These are phyloP conservation scores for Diddensiella caesifluorescens DNA, from an alignment of 805 yeast genomes.

Conservation along the genomic window DNA sequence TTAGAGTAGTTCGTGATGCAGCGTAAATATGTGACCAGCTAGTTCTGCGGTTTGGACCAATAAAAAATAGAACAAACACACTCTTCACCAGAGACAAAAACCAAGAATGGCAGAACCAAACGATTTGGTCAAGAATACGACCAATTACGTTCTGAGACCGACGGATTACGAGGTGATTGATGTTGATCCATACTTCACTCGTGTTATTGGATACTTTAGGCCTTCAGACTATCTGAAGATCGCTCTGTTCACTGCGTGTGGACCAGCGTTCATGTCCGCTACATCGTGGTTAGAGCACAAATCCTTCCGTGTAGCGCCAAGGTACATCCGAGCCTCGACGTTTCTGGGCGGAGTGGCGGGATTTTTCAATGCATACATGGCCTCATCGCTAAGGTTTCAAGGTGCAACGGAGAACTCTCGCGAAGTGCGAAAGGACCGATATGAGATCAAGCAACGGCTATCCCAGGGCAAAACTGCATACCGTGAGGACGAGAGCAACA, in stretches of 20 bases:
- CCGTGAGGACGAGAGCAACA: conserved; percentile 45
- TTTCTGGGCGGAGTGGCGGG: conserved; percentile 68
- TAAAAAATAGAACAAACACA: too few relatives aligned
- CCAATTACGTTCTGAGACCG: conserved; percentile 19
- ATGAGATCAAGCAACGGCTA: conserved; percentile 61
- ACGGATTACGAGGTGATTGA: conserved; percentile 50
- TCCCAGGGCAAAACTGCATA: conserved; percentile 62
- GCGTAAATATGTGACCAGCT: too few relatives aligned
- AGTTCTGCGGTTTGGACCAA: too few relatives aligned
- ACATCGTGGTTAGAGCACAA: conserved; percentile 47
- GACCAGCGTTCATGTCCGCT: conserved; percentile 43
- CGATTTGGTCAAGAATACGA: too few relatives aligned
- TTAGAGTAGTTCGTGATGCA: too few relatives aligned
- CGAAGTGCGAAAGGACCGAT: conserved; percentile 70
- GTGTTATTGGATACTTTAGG: conserved; percentile 71
- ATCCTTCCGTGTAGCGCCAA: conserved; percentile 44
- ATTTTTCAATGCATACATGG: conserved; percentile 60
- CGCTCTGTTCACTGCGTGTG: conserved; percentile 44
- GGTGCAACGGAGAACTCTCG: conserved; percentile 68
- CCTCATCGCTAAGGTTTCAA: conserved; percentile 66
- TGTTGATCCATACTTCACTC: conserved; percentile 67
- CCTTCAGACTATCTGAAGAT: conserved; percentile 54
- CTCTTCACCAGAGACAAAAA: too few relatives aligned
- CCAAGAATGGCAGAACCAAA: too few relatives aligned
- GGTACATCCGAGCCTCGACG: conserved; percentile 56